Conservation (phyloP, 108 stramenopile genomes). For the Fragilaria crotonensis region DNA sequence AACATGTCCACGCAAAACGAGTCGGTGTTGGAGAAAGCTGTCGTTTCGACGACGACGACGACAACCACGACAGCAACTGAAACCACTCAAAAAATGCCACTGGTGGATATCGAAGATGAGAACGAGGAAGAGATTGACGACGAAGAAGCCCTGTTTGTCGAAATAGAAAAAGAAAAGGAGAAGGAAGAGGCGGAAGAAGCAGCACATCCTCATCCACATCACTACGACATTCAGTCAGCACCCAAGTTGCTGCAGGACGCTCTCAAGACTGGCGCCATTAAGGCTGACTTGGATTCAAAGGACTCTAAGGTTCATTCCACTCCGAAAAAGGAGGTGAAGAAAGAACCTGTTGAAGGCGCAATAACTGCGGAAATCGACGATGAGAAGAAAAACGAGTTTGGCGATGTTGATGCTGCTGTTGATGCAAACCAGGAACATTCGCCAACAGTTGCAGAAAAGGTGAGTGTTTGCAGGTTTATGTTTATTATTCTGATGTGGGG, state of each 20-base stretch:
- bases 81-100: too few species aligned
- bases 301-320: too few species aligned
- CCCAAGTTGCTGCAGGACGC: conserved; percentile 66
- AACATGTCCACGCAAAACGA: too few species aligned
- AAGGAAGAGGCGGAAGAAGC: conserved; percentile 14
- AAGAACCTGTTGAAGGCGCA: conserved; percentile 6
- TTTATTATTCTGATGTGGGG: too few species aligned
- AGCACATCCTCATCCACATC: conserved; percentile 31
- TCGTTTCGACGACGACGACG: too few species aligned
- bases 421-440: background rate
- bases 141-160: conserved; percentile 52
- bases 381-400: conserved; percentile 43
- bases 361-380: conserved; percentile 7
- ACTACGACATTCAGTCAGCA: conserved; percentile 51
- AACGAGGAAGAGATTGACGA: conserved; percentile 36
- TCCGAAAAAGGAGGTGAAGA: conserved; percentile 51
- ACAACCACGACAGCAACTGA: too few species aligned
- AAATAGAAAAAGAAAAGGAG: conserved; percentile 27
- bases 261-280: conserved; percentile 57
- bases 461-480: background rate
- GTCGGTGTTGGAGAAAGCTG: too few species aligned
- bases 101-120: conserved; percentile 5
- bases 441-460: background rate
- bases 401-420: background rate
- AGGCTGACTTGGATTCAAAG: too few species aligned